phyloP scores from a whole-genome alignment of 139 green algal genomes.

The Monoraphidium neglectum region DNA sequence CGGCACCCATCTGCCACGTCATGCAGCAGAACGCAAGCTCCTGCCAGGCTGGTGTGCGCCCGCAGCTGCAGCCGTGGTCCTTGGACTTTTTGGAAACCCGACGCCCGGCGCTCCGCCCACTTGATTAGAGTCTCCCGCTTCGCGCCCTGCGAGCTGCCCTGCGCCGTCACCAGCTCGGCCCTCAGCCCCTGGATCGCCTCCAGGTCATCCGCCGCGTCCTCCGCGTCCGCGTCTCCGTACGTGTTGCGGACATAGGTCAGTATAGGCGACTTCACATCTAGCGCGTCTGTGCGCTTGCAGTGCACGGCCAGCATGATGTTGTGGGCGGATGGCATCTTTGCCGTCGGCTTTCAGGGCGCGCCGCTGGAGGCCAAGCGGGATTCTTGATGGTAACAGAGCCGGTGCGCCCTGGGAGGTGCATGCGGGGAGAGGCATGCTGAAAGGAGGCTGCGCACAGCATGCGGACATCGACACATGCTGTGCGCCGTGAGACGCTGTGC shows the following conservation, averaged over 20 bases:
- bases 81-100: too few relatives aligned
- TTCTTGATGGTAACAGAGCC: too few relatives aligned
- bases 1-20: too few relatives aligned
- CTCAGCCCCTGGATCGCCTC: conserved; percentile 60
- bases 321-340: conserved; percentile 36
- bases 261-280: conserved; percentile 74
- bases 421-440: too few relatives aligned
- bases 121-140: conserved; percentile 67
- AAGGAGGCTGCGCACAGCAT: too few relatives aligned
- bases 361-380: background rate
- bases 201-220: conserved; percentile 75
- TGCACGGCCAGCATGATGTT: conserved; percentile 71
- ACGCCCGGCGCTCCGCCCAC: too few relatives aligned
- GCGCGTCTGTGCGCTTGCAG: conserved; percentile 73
- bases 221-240: conserved; percentile 58
- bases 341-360: background rate
- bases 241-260: conserved; percentile 61
- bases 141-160: conserved; percentile 39
- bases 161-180: conserved; percentile 43
- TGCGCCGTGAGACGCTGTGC: too few relatives aligned
- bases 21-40: too few relatives aligned
- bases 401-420: too few relatives aligned
- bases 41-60: too few relatives aligned
- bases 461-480: too few relatives aligned
- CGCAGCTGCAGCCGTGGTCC: too few relatives aligned